Evolutionary conservation across 1,284 basidiomycete genomes (phyloP).

Genomic region (Microbotryum silenes-acaulis): DNA sequence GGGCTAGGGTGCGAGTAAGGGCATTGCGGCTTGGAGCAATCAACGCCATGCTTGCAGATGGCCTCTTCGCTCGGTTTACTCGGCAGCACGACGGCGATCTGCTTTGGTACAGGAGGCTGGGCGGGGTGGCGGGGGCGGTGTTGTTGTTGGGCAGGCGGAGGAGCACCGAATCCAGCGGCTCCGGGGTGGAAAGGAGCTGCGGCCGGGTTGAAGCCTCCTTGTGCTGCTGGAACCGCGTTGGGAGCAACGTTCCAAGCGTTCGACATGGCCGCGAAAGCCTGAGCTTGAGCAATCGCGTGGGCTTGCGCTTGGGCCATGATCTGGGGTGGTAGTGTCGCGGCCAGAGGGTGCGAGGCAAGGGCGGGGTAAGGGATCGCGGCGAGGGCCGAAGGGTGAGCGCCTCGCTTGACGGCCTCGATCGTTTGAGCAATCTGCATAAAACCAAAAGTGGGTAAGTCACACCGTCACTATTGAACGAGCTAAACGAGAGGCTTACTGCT

Average conservation of each 20-base stretch:
- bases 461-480: too few relatives aligned
- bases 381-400: slow-evolving; percentile 26
- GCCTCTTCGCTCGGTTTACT: slow-evolving; percentile 42
- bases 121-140: slow-evolving; percentile 11
- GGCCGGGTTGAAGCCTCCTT: slow-evolving; percentile 15
- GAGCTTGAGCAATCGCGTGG: slow-evolving; percentile 26
- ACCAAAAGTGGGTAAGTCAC: too few relatives aligned
- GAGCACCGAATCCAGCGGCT: neutral
- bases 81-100: slow-evolving; percentile 38
- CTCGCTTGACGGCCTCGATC: slow-evolving; percentile 23
- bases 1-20: slow-evolving; percentile 85
- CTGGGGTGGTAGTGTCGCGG: slow-evolving; percentile 17
- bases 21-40: slow-evolving; percentile 80
- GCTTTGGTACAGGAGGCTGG: slow-evolving; percentile 8
- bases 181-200: slow-evolving; percentile 11
- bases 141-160: neutral
- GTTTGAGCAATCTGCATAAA: slow-evolving; percentile 22
- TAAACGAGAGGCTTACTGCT: slow-evolving; percentile 5
- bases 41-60: slow-evolving; percentile 80
- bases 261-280: slow-evolving; percentile 30
- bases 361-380: slow-evolving; percentile 23
- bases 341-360: slow-evolving; percentile 23
- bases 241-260: slow-evolving; percentile 21
- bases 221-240: neutral
- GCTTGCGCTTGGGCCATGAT: slow-evolving; percentile 29